Base-by-base conservation (phyloP, 345 rosid genomes). In the Lumnitzera littorea region DNA sequence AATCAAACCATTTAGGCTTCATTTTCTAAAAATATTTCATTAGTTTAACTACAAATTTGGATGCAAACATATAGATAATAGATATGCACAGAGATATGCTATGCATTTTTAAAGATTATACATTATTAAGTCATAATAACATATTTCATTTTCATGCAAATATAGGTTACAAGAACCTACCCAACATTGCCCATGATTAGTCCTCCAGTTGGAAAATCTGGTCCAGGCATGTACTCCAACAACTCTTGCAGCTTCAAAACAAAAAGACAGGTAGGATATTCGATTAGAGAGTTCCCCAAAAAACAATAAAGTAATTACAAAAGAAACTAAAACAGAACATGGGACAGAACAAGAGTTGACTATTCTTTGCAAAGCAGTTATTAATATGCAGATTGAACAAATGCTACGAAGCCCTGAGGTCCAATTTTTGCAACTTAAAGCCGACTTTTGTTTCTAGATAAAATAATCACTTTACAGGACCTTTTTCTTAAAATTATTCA, bases 131-230 rank as follows among this genome's bases (percentile, higher is more conserved):
- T 9, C 43, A 36, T 36, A 36, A 0, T 4, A 36, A 36, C 43
- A 36, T 36, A 36, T 36, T 36, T 36, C 11, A 36, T 9, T 27
- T 27, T 36, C 43, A 36, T 0, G 43, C 43, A 36, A 57, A 25
- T 41, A 50, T 24, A 24, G 53, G 46, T 64, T 20, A 56, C 23
- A 46, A 11, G 24, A 56, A 71, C 82, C 69, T 72, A 92, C 98
- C 98, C 98, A 62, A 77, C 78, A 68, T 87, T 89, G 65, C 98
- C 98, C 97, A 92, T 89, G 25, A 92, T 85, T 63, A 90, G 57
- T 75, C 98, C 98, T 62, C 98, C 98, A 4, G 98, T 92, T 50
- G 98, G 98, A 70, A 92, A 92, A 78, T 92, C 98, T 24, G 98
- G 98, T 47, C 95, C 98, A 65, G 98, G 98, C 98, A 92, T 92